Base-by-base conservation (phyloP, 2,329 filamentous ascomycete genomes). In the Penicillium concentricum region DNA sequence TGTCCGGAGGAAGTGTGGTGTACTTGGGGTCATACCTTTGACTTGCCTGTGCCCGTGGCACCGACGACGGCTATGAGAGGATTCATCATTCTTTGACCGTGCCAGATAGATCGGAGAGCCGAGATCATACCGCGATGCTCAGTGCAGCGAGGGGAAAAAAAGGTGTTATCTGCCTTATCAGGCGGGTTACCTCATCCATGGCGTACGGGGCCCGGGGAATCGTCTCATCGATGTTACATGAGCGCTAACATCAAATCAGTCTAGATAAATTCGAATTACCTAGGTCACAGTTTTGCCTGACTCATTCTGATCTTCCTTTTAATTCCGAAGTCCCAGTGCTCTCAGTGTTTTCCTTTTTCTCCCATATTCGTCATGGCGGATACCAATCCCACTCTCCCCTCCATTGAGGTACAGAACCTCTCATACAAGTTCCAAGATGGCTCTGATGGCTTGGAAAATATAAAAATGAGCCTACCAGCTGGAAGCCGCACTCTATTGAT, bases 11-110 rank as follows among this genome's bases (percentile, higher is more conserved):
- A 16, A 30, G 35, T n/a, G 30, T 9, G 47, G 52, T 45, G 24
- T 30, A 26, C 48, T 37, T 42, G 41, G 60, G 78, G 69, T 79
- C 61, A 78, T 80, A 95, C 91, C 79, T 95, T 88, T 38, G 92
- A 96, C 76, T 96, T 96, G 60, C 93, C 93, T 1, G 92, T 97
- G 56, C 92, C 93, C 10, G 93, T 97, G 46, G 92, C 90, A 64
- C 93, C 93, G 47, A 97, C 82, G 59, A 97, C 84, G 47, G 91
- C 87, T 67, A 97, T 82, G 61, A 97, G 78, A 24, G 91, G 89
- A 54, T 74, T 66, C 69, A 73, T 74, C 39, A 59, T 66, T 49
- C 53, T 24, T 51, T 51, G 66, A 61, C 61, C 51, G 30, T 58
- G 44, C 44, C 59, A 56, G 41, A 70, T 34, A 43, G 59, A 62